Percentiles rank a stretch among this genome's conserved stretches.
Evolutionary conservation across 202 grass and related monocot species (phyloP).

Genomic region (Eragrostis tef): DNA sequence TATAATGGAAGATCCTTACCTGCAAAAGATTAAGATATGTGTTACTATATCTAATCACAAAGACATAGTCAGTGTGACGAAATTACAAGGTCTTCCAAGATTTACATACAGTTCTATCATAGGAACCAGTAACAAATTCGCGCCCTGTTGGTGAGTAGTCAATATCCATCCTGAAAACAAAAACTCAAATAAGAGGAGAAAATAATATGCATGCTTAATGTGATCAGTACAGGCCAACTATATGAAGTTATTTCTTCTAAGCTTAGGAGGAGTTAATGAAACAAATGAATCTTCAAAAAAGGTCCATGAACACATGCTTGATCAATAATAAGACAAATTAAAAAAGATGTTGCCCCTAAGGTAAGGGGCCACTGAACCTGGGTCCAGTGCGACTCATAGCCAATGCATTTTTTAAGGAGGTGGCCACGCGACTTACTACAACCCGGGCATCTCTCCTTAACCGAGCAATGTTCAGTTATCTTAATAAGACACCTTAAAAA

Average conservation of each 20-base stretch:
- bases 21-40: constrained; percentile 53
- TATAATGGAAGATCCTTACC: constrained; percentile 83
- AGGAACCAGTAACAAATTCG: constrained; percentile 97
- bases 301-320: background rate
- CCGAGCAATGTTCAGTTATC: background rate
- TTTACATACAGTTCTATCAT: constrained; percentile 84
- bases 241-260: constrained; percentile 15
- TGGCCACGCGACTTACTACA: background rate
- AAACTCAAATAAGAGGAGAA: constrained; percentile 27
- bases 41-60: background rate
- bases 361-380: background rate
- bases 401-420: background rate
- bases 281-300: background rate
- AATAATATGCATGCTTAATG: constrained; percentile 21
- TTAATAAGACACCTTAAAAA: background rate
- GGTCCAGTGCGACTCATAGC: no score
- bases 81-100: constrained; percentile 17
- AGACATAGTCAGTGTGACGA: constrained; percentile 32
- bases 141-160: constrained; percentile 93
- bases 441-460: background rate
- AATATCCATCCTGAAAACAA: constrained; percentile 91
- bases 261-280: background rate
- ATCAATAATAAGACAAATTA: constrained; percentile 13
- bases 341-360: background rate
- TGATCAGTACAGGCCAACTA: constrained; percentile 23